Evolutionary conservation across 225 moss, liverwort and hornwort species (phyloP).

Genomic region (Pleurozium schreberi): DNA sequence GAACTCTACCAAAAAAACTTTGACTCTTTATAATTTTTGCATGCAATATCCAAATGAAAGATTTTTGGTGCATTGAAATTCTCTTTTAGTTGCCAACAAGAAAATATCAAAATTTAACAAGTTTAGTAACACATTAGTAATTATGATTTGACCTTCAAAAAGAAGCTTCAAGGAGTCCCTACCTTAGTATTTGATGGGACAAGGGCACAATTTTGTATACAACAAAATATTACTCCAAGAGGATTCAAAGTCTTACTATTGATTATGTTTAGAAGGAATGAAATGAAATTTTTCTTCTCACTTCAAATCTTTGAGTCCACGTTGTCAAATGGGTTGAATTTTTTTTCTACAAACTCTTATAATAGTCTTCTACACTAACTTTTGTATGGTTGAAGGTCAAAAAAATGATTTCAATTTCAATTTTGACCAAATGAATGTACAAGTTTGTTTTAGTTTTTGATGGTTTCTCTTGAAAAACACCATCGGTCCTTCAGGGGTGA

Average conservation of each 20-base stretch:
- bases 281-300: background rate
- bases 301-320: background rate
- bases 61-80: no score
- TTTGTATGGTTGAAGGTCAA: rapidly evolving
- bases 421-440: background rate
- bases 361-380: background rate
- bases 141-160: no score
- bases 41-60: background rate
- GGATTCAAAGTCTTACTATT: rapidly evolving
- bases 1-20: background rate
- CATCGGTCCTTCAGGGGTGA: rapidly evolving
- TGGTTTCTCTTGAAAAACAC: background rate
- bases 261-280: background rate
- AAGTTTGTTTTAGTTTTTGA: background rate
- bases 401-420: background rate
- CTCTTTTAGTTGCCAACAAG: no score
- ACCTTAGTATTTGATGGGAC: no score
- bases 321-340: background rate
- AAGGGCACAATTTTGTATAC: no score
- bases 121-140: no score
- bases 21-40: background rate
- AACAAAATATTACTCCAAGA: no score
- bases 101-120: background rate
- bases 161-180: no score
- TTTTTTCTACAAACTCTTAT: background rate